Conservation (phyloP, 2,329 filamentous ascomycete genomes). For the Exophiala aquamarina region DNA sequence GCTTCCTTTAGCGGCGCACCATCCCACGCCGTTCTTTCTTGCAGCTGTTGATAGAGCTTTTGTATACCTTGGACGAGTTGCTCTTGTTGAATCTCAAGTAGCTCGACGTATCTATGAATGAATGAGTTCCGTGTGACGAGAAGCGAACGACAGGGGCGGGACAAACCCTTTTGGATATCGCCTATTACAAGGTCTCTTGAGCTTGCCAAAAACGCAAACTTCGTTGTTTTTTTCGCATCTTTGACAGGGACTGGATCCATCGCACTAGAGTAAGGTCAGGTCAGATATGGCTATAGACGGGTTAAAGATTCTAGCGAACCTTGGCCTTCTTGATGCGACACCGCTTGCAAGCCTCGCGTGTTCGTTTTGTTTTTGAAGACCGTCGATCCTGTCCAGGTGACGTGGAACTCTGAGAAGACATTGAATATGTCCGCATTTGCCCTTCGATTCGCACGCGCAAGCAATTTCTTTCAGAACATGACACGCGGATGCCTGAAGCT, state of each 20-base stretch:
- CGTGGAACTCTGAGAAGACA: no score
- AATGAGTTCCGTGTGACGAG: neutral
- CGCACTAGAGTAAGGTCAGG: slow-evolving; percentile 46
- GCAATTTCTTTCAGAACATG: no score
- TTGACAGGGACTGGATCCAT: slow-evolving; percentile 62
- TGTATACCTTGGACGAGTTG: slow-evolving; percentile 62
- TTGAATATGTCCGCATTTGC: no score
- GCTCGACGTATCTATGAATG: slow-evolving; percentile 58
- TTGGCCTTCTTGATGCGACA: slow-evolving; percentile 68
- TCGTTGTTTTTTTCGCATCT: slow-evolving; percentile 64
- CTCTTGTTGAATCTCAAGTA: slow-evolving; percentile 65
- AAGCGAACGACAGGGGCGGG: slow-evolving; percentile 1
- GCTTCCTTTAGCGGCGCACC: slow-evolving; percentile 53
- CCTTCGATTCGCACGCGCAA: no score
- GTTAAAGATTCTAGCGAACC: slow-evolving; percentile 37
- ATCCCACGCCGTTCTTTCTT: slow-evolving; percentile 55
- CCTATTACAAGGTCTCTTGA: slow-evolving; percentile 66
- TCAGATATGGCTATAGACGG: slow-evolving; percentile 2
- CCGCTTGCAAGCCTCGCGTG: slow-evolving; percentile 66
- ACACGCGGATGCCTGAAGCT: no score
- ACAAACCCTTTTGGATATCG: slow-evolving; percentile 66
- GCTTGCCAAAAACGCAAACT: slow-evolving; percentile 64
- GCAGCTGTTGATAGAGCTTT: slow-evolving; percentile 57
- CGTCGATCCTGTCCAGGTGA: no score
- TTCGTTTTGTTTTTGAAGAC: no score